phyloP scores from a whole-genome alignment of 179 eudicot genomes.

The Beta corolliflora region DNA sequence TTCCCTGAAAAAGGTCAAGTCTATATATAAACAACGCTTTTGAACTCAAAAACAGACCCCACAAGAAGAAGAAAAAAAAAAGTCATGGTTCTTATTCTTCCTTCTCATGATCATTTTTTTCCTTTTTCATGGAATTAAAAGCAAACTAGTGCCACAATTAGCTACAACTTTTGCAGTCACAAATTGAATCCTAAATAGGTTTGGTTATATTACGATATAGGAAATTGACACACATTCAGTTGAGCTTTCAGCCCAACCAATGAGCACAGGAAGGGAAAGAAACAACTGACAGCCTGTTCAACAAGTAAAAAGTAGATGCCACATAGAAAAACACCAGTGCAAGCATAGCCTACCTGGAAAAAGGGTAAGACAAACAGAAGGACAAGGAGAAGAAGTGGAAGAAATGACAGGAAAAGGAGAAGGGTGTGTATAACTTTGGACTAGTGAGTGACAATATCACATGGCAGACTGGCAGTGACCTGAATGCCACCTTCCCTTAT shows the following conservation, averaged over 20 bases:
- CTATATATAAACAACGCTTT: background rate
- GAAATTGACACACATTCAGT: background rate
- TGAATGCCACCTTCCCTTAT: background rate
- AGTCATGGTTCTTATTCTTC: background rate
- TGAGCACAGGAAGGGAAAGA: background rate
- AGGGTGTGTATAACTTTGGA: background rate
- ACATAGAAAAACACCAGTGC: background rate
- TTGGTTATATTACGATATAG: too few species aligned
- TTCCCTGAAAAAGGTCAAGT: conserved; percentile 19
- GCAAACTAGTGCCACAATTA: background rate
- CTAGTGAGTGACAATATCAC: background rate
- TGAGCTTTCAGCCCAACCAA: background rate
- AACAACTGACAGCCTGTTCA: background rate
- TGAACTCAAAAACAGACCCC: background rate
- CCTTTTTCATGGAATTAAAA: too few species aligned
- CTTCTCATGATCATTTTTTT: too few species aligned
- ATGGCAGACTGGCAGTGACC: background rate
- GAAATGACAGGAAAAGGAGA: background rate
- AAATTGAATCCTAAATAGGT: background rate
- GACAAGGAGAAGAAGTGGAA: background rate
- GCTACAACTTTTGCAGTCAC: background rate
- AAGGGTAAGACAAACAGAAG: background rate
- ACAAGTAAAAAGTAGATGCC: background rate
- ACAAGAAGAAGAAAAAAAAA: background rate
- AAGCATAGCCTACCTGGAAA: background rate